phyloP scores from a whole-genome alignment of 352 stramenopile species.

The Phytophthora fragariae region DNA sequence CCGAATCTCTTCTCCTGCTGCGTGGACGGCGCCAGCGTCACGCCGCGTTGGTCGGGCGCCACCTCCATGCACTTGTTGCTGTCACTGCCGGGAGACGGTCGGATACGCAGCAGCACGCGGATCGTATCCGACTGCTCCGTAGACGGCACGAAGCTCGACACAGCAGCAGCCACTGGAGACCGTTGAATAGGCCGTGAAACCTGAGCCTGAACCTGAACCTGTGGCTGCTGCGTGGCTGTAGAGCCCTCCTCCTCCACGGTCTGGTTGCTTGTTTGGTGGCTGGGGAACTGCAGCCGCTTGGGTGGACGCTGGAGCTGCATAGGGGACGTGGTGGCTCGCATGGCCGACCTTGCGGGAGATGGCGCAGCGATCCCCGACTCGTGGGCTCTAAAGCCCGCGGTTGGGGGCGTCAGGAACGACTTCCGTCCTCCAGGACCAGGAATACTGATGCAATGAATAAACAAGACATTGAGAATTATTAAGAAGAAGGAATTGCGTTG shows the following conservation, averaged over 20 bases:
- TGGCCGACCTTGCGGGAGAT: neutral
- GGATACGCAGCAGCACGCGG: constrained; percentile 76
- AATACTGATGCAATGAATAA: constrained; percentile 25
- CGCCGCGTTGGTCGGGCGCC: constrained; percentile 58
- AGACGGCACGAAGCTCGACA: constrained; percentile 18
- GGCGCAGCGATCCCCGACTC: constrained; percentile 8
- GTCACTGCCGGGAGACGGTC: constrained; percentile 33
- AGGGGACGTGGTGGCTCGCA: constrained; percentile 14
- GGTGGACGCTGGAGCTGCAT: constrained; percentile 24
- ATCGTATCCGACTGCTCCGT: constrained; percentile 63
- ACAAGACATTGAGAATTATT: neutral
- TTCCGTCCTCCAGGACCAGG: constrained; percentile 26
- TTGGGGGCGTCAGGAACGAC: constrained; percentile 36
- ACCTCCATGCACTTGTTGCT: constrained; percentile 64
- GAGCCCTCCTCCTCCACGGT: constrained; percentile 10
- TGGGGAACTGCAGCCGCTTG: constrained; percentile 35
- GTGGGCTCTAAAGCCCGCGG: constrained; percentile 19
- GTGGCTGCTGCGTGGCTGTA: neutral
- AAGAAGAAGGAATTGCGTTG: neutral
- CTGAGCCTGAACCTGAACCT: constrained; percentile 3
- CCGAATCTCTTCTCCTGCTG: constrained; percentile 84
- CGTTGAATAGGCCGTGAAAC: constrained; percentile 4
- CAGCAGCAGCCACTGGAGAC: neutral
- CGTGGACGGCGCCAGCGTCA: constrained; percentile 63
- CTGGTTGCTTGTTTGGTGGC: constrained; percentile 21